Evolutionary conservation across 192 early-diverging fungal genomes (phyloP).

Genomic region (Coemansia sp.): DNA sequence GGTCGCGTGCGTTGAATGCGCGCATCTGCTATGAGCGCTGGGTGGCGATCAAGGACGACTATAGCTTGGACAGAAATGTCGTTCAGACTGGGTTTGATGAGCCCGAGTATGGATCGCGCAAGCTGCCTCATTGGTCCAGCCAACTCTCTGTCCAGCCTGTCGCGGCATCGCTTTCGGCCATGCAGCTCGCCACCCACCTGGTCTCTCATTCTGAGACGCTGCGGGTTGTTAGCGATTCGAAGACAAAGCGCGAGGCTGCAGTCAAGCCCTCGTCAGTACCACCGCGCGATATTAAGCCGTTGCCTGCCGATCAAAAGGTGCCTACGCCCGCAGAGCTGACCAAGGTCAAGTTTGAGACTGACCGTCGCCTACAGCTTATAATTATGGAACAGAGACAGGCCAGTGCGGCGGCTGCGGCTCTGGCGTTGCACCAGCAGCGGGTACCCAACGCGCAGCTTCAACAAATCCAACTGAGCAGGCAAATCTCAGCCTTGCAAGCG

Average conservation of each 20-base stretch:
- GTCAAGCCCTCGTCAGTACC: conserved; percentile 32
- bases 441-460: conserved; percentile 28
- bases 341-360: conserved; percentile 46
- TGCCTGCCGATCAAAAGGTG: conserved; percentile 44
- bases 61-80: conserved; percentile 33
- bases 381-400: conserved; percentile 54
- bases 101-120: conserved; percentile 44
- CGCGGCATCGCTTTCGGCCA: conserved; percentile 24
- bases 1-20: conserved; percentile 36
- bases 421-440: conserved; percentile 46
- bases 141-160: conserved; percentile 31
- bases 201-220: conserved; percentile 43
- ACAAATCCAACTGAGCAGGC: conserved; percentile 23
- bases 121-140: conserved; percentile 29
- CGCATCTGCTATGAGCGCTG: conserved; percentile 52
- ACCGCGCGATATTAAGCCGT: conserved; percentile 45
- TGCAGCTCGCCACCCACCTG: conserved; percentile 43
- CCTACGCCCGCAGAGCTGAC: conserved; percentile 50
- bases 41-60: conserved; percentile 49
- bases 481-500: conserved; percentile 39
- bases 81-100: conserved; percentile 53
- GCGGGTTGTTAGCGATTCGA: conserved; percentile 35
- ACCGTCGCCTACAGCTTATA: conserved; percentile 43
- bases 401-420: conserved; percentile 37
- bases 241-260: conserved; percentile 44